Percentiles rank a stretch among this genome's conserved stretches.
Conservation (phyloP, 2,329 filamentous ascomycete genomes). For the Hymenoscyphus salicellus region DNA sequence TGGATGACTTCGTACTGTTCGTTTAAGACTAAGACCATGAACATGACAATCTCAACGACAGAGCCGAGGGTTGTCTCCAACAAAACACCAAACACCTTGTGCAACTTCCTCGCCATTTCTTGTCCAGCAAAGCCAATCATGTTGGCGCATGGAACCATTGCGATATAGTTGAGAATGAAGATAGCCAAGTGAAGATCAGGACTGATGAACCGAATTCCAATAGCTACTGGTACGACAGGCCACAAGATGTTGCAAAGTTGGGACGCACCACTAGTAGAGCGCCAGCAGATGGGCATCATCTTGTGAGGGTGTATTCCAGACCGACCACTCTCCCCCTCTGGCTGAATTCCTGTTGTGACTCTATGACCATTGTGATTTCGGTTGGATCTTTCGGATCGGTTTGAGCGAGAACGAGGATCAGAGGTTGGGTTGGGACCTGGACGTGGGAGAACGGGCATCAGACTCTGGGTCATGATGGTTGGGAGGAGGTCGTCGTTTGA, state of each 20-base stretch:
- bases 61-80: constrained; percentile 65
- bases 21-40: constrained; percentile 66
- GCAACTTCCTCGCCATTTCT: constrained; percentile 70
- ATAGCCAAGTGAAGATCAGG: constrained; percentile 59
- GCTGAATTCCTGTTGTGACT: constrained; percentile 39
- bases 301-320: constrained; percentile 60
- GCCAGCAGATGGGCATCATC: constrained; percentile 62
- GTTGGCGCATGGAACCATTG: constrained; percentile 75
- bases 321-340: constrained; percentile 66
- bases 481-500: constrained; percentile 7
- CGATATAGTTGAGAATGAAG: constrained; percentile 70
- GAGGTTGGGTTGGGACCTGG: background rate
- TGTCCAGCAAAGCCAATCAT: constrained; percentile 71
- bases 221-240: constrained; percentile 70
- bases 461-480: constrained; percentile 9
- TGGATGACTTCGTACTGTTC: constrained; percentile 68
- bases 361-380: constrained; percentile 24
- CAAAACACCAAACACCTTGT: constrained; percentile 66
- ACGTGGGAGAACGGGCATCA: too few relatives aligned
- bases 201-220: constrained; percentile 58
- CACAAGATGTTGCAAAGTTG: constrained; percentile 68
- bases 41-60: constrained; percentile 77
- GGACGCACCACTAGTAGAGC: constrained; percentile 61
- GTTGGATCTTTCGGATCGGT: background rate
- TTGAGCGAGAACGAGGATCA: background rate